Evolutionary conservation across 768 basidiomycete species (phyloP).

Genomic region (Auricularia sp.): DNA sequence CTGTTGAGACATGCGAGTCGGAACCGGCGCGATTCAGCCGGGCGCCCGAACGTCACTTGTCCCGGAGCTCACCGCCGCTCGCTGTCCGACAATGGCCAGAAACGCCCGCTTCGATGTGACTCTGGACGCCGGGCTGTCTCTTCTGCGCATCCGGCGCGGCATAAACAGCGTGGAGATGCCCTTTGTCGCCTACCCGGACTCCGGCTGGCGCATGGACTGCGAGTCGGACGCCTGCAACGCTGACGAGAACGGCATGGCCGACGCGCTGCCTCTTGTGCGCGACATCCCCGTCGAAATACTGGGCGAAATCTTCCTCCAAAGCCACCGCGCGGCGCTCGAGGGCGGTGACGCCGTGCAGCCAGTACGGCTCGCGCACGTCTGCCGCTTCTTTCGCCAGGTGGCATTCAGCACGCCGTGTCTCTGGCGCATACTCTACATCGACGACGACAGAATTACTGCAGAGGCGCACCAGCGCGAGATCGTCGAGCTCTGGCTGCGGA

Average conservation of each 20-base stretch:
- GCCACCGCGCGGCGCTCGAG: slow-evolving; percentile 15
- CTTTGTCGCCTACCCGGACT: not conserved
- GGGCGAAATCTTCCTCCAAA: slow-evolving; percentile 20
- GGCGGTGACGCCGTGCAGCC: slow-evolving; percentile 37
- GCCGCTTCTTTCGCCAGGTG: slow-evolving; percentile 47
- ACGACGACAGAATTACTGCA: slow-evolving; percentile 29
- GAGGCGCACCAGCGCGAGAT: slow-evolving; percentile 32
- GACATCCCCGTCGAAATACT: slow-evolving; percentile 61
- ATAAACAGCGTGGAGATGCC: not conserved
- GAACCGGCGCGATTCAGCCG: too few species aligned
- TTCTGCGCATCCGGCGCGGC: not conserved
- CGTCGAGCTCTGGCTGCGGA: slow-evolving; percentile 42
- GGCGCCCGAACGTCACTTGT: too few species aligned
- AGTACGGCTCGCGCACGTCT: slow-evolving; percentile 42
- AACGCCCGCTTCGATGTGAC: not conserved
- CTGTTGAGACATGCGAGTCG: too few species aligned
- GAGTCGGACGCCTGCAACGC: not conserved
- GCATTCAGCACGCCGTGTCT: slow-evolving; percentile 42
- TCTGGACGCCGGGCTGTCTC: not conserved
- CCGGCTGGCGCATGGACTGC: too few species aligned
- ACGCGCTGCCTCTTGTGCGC: not conserved
- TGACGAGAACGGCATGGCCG: not conserved
- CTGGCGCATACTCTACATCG: slow-evolving; percentile 50
- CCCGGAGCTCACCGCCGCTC: too few species aligned
- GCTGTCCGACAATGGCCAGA: not conserved